A percentile compares a stretch with the other conserved stretches of the same genome.
Evolutionary conservation across 2,329 filamentous ascomycete genomes (phyloP).

Genomic region (Ascochyta viciae-villosae): DNA sequence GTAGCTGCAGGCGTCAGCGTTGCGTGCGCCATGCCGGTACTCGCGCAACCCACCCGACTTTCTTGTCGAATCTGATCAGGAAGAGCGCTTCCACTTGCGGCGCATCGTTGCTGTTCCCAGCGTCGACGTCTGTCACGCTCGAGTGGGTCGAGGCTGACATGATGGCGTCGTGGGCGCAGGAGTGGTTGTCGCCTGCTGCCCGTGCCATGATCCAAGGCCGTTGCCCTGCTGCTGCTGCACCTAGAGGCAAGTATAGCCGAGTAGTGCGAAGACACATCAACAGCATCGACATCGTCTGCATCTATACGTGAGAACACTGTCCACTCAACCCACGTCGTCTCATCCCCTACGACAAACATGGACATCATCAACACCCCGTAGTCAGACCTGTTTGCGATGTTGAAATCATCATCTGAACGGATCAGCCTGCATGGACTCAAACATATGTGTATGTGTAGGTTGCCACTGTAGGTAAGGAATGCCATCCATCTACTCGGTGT

Average conservation of each 20-base stretch:
- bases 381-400: too few relatives aligned
- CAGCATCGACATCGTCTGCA: too few relatives aligned
- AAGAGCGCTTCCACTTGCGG: slow-evolving; percentile 73
- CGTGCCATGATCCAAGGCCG: slow-evolving; percentile 6
- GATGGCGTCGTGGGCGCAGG: slow-evolving; percentile 7
- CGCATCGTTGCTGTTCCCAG: slow-evolving; percentile 25
- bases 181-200: not conserved
- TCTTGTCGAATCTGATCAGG: slow-evolving; percentile 90
- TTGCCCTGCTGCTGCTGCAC: not conserved
- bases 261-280: not conserved
- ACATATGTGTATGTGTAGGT: too few relatives aligned
- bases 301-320: too few relatives aligned
- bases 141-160: slow-evolving; percentile 42
- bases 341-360: not conserved
- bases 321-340: not conserved
- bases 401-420: too few relatives aligned
- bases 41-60: slow-evolving; percentile 71
- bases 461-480: too few relatives aligned
- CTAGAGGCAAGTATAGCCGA: slow-evolving; percentile 15
- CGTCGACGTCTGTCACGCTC: slow-evolving; percentile 39
- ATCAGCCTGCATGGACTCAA: too few relatives aligned
- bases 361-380: too few relatives aligned
- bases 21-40: slow-evolving; percentile 3
- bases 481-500: too few relatives aligned
- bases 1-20: slow-evolving; percentile 57